Base-by-base conservation (phyloP, 345 rosid genomes). In the Gossypium arboreum region DNA sequence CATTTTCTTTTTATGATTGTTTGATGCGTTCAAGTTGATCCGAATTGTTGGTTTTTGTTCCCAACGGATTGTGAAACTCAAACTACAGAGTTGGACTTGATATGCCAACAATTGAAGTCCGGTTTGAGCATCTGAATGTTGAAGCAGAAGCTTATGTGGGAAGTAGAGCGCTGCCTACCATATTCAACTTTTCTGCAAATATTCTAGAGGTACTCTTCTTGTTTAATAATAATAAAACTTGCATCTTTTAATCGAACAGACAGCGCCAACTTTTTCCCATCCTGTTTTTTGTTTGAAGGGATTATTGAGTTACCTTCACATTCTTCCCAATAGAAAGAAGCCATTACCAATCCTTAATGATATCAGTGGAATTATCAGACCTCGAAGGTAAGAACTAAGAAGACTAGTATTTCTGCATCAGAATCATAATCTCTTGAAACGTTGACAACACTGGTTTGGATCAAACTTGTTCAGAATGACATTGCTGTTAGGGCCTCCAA, bases 21-120 rank as follows among this genome's bases (percentile, higher is more conserved):
- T 7, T 47, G 20, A 45, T 68, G 39, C 3, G 9, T 13, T 71
- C 15, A 22, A 48, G 57, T 16, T 68, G 58, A 15, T 68, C 2
- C 11, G 43, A 56, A 20, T 48, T 54, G 58, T 9, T 57, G 24
- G 39, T 34, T 34, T 34, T 34, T 34, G 6, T 0, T 29, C 39
- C 39, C 39, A 34, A 34, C 39, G 39, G 39, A 34, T 34, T 34
- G 41, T 54, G 58, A 54, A 34, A 54, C 22, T 17, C 10, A 41
- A 71, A 54, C 12, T 1, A 17, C 86, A 92, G 98, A 76, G 97
- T 94, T 75, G 97, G 97, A 68, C 83, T 94, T 17, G 93, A 92
- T 62, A 77, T 92, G 77, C 97, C 98, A 44, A 88, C 92, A 1
- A 92, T 94, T 73, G 96, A 94, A 85, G 98, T 94, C 12, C 84